Evolutionary conservation across 257 asterid species (phyloP).

Genomic region (Solanum peruvianum): DNA sequence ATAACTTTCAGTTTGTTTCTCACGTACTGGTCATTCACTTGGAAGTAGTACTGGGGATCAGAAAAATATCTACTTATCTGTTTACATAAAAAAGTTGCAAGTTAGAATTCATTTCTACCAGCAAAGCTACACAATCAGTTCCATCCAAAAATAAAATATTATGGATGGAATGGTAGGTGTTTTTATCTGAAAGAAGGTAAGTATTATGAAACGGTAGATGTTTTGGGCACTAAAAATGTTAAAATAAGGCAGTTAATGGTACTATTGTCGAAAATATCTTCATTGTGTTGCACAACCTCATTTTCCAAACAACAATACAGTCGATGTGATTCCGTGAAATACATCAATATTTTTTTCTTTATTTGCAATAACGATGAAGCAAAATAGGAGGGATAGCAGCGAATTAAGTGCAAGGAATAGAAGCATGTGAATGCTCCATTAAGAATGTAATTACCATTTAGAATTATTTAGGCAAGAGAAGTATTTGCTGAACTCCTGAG

Average conservation of each 20-base stretch:
- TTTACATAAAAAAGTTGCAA: background rate
- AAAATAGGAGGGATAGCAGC: background rate
- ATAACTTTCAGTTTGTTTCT: slow-evolving; percentile 19
- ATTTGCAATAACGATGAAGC: background rate
- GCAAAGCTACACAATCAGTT: background rate
- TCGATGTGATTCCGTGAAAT: background rate
- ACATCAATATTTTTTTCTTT: background rate
- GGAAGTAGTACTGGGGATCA: slow-evolving; percentile 19
- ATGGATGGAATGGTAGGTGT: background rate
- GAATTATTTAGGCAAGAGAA: background rate
- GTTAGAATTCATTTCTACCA: background rate
- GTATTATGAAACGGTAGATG: background rate
- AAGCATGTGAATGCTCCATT: background rate
- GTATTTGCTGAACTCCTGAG: background rate
- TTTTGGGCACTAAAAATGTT: background rate
- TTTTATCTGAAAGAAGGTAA: background rate
- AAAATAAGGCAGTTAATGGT: background rate
- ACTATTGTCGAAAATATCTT: background rate
- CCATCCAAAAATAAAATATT: background rate
- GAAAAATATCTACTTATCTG: slow-evolving; percentile 20
- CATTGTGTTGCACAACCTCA: background rate
- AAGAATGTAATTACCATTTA: background rate
- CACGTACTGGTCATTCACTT: slow-evolving; percentile 18
- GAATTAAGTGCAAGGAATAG: background rate
- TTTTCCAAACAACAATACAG: background rate